These are phyloP conservation scores for Didymella pomorum DNA, from an alignment of 2,329 filamentous ascomycete genomes.

Conservation along the genomic window DNA sequence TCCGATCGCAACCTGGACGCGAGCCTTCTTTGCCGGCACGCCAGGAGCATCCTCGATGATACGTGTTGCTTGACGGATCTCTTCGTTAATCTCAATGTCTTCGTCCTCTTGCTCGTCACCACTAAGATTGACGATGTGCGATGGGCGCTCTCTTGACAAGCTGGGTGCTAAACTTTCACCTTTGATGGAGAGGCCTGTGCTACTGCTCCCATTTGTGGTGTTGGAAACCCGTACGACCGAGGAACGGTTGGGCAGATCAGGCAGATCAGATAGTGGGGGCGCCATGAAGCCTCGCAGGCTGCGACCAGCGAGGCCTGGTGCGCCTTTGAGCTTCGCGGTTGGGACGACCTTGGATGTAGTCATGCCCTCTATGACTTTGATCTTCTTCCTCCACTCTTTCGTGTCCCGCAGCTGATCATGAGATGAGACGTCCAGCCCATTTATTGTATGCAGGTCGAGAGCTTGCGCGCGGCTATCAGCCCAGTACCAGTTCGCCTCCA, in stretches of 20 bases:
- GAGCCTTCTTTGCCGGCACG: slow-evolving; percentile 24
- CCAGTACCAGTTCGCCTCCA: slow-evolving; percentile 63
- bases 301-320: background rate
- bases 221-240: background rate
- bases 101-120: slow-evolving; percentile 28
- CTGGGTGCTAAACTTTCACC: background rate
- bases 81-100: slow-evolving; percentile 26
- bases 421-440: slow-evolving; percentile 60
- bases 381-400: slow-evolving; percentile 56
- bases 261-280: slow-evolving; percentile 5
- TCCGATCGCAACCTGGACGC: slow-evolving; percentile 31
- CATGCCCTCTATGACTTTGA: slow-evolving; percentile 55
- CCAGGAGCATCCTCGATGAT: slow-evolving; percentile 11
- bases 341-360: background rate
- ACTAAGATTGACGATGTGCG: slow-evolving; percentile 20
- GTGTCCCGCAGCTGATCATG: slow-evolving; percentile 57
- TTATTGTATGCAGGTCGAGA: slow-evolving; percentile 63
- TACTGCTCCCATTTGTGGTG: slow-evolving; percentile 3
- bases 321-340: slow-evolving; percentile 1
- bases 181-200: background rate
- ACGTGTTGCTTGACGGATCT: slow-evolving; percentile 24
- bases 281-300: slow-evolving; percentile 34
- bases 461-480: slow-evolving; percentile 64
- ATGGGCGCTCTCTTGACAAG: slow-evolving; percentile 20
- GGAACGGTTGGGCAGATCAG: slow-evolving; percentile 14